Base-by-base conservation (phyloP, 352 stramenopile genomes). In the Thraustotheca clavata region DNA sequence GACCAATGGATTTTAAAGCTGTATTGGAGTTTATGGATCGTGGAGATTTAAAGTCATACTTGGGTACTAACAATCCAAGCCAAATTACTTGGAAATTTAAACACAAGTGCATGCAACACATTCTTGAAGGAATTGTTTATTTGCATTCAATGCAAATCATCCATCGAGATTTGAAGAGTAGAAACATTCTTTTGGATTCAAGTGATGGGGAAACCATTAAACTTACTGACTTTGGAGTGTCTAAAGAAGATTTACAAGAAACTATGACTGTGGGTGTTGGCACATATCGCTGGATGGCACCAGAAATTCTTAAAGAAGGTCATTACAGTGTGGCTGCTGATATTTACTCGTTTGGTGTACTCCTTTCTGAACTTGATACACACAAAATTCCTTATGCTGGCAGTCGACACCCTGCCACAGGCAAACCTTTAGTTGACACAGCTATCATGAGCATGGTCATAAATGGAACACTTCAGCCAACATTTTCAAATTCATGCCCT, bases 401-500 rank as follows among this genome's bases (percentile, higher is more conserved):
- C 7, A 9, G 29, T 12, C 18, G 12, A 7, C 22, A 43, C 32
- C 50, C 50, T 22, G 31, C 69, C 6, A 71, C 66, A 36, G 73
- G 71, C 7, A 69, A 73, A 24, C 66, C 55, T 26, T 35, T 86
- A 5, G 66, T 69, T 7, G 77, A 85, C 31, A 70, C 81, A 16
- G 74, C 70, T 0, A 72, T 88, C 9, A 48, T 88, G 26, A 75
- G 83, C 40, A 76, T 79, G 40, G 79, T 88, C 3, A 74, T 77
- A 14, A 62, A 55, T 0, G 79, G 79, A 1, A 68, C 70, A 24
- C 31, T 86, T 11, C 50, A 70, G 2, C 79, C 79, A 31, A 76
- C 67, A 9, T 84, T 87, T 41, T 59, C 69, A 0, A 49, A 59
- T 12, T 34, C 67, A 29, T 86, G 77, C 69, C 77, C 79, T 8